Conservation (phyloP, 768 basidiomycete genomes). For the Tephrocybe sp. region DNA sequence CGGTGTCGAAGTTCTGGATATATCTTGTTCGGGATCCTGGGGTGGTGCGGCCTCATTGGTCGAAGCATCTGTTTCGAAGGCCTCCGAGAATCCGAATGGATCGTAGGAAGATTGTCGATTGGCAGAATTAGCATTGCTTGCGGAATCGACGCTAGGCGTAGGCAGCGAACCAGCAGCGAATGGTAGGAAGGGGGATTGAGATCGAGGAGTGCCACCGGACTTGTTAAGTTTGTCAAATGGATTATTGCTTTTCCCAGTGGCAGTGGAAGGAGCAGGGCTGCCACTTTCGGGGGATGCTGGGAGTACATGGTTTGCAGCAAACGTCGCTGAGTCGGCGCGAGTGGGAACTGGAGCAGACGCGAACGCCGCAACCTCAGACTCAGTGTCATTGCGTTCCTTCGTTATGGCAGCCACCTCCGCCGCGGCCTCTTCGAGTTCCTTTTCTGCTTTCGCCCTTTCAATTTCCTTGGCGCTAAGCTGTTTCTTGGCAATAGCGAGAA, state of each 20-base stretch:
- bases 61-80: conserved; percentile 21
- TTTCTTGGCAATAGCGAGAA: conserved; percentile 92
- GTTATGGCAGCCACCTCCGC: conserved; percentile 49
- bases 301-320: conserved; percentile 71
- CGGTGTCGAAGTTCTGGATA: conserved; percentile 12
- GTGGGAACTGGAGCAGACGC: conserved; percentile 19
- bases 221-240: conserved; percentile 78
- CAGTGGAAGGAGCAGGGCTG: conserved; percentile 42
- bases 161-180: conserved; percentile 38
- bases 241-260: conserved; percentile 74
- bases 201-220: conserved; percentile 43
- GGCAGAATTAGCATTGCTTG: conserved; percentile 19
- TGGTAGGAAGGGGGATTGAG: conserved; percentile 61
- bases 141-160: conserved; percentile 28
- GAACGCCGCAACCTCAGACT: conserved; percentile 45
- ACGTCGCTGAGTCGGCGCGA: conserved; percentile 43
- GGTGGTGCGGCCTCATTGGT: not conserved
- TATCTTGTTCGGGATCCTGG: not conserved
- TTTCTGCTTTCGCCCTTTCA: conserved; percentile 65
- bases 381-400: conserved; percentile 54
- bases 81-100: conserved; percentile 51
- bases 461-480: conserved; percentile 84
- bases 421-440: conserved; percentile 68
- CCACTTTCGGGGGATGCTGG: conserved; percentile 66
- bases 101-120: conserved; percentile 32